Base-by-base conservation (phyloP, 352 stramenopile species). In the Globisporangium camurandrum region DNA sequence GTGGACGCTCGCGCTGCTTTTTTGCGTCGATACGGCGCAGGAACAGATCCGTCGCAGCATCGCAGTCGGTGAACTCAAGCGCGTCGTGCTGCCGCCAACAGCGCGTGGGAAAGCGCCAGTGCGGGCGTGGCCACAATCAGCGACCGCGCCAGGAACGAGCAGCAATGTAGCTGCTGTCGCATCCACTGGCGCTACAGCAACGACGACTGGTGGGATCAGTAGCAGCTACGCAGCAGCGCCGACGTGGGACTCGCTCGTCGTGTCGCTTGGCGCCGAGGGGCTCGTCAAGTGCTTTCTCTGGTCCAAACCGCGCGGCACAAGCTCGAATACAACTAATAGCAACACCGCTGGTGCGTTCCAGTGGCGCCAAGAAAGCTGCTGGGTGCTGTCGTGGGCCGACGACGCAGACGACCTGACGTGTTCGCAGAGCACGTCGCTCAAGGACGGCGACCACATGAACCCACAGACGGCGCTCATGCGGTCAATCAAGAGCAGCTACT, bases 341-440 rank as follows among this genome's bases (percentile, higher is more conserved):
- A 24, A 8, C 9, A 22, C 26, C 6, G 30, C 54, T 23, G 57
- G 52, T 1, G 62, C 58, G 0, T 86, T 80, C 27, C 66, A 79
- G 16, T 93, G 82, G 82, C 46, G 81, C 2, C 75, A 88, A 53
- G 65, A 87, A n/a, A 88, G 66, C 33, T 88, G 76, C 31, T 93
- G 82, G 82, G 71, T 93, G 3, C 69, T 93, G 14, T 91, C 82
- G 42, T 93, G 82, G 82, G 79, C 82, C 0, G 75, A 87, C 46
- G 75, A 91, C n/a, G 64, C 79, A 1, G 63, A 86, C 8, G 82
- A 93, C 46, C 88, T 93, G 41, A 91, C 79, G 14, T 93, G 82
- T 30, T 91, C 81, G 0, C 78, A 93, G 39, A 91, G 74, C 44
- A 89, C 74, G 9, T 91, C 75, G 10, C 60, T 89, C 24, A 87